Conservation (phyloP, 2,329 filamentous ascomycete species). For the Diaporthe sp. region DNA sequence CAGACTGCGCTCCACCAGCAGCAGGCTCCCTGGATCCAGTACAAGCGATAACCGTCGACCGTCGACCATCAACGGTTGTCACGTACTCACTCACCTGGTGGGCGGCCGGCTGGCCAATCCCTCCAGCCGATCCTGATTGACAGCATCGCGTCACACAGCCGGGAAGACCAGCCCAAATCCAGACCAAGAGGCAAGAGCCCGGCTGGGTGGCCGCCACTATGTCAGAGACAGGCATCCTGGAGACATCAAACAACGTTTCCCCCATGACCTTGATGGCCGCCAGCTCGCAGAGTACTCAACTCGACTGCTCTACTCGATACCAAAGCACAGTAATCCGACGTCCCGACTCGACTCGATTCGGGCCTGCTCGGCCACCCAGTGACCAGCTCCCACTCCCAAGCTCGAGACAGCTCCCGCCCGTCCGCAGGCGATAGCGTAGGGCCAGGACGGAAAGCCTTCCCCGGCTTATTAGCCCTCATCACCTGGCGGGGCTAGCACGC, state of each 20-base stretch:
- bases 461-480: slow-evolving; percentile 31
- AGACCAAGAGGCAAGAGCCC: slow-evolving; percentile 1
- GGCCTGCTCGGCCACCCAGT: slow-evolving; percentile 12
- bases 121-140: slow-evolving; percentile 20
- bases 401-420: slow-evolving; percentile 28
- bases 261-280: slow-evolving; percentile 22
- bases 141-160: slow-evolving; percentile 9
- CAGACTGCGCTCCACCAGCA: not conserved
- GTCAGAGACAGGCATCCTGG: slow-evolving; percentile 2
- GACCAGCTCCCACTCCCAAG: slow-evolving; percentile 6
- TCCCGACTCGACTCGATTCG: slow-evolving; percentile 19
- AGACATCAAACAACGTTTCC: slow-evolving; percentile 14
- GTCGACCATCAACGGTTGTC: slow-evolving; percentile 12
- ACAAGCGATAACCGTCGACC: not conserved
- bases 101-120: not conserved
- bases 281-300: not conserved
- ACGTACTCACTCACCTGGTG: not conserved
- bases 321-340: not conserved
- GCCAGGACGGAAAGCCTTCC: slow-evolving; percentile 32
- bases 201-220: not conserved
- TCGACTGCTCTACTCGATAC: not conserved
- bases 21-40: not conserved
- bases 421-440: slow-evolving; percentile 30
- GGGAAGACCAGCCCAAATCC: not conserved
- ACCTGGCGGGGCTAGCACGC: slow-evolving; percentile 14